A percentile compares a stretch with the other conserved stretches of the same genome.
Evolutionary conservation across 345 rosid species (phyloP).

Genomic region (Viola odorata): DNA sequence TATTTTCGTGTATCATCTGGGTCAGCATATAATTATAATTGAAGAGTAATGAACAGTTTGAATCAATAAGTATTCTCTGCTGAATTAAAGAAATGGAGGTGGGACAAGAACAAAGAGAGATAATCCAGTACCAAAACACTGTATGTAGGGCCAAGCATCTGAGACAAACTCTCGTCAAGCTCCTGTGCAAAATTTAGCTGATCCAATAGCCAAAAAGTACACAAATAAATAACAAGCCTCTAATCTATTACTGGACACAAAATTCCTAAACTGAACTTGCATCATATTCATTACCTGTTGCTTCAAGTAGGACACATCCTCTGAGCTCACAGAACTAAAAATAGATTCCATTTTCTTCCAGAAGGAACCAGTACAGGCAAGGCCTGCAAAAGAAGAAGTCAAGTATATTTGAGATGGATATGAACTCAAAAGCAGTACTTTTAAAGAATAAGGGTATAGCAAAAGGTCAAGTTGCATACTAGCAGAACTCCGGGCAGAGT

Average conservation of each 20-base stretch:
- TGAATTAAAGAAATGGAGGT: background rate
- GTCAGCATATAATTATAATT: no score
- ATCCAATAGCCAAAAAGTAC: constrained; percentile 18
- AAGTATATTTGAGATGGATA: constrained; percentile 8
- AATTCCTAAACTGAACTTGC: constrained; percentile 10
- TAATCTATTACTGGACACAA: constrained; percentile 1
- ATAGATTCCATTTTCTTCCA: constrained; percentile 86
- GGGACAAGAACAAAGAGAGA: background rate
- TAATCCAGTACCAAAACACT: constrained; percentile 42
- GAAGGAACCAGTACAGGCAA: constrained; percentile 62
- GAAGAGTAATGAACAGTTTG: background rate
- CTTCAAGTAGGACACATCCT: constrained; percentile 60
- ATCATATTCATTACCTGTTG: constrained; percentile 56
- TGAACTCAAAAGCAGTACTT: background rate
- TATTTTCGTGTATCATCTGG: background rate
- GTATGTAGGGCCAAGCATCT: constrained; percentile 44
- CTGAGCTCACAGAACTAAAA: constrained; percentile 55
- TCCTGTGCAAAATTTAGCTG: constrained; percentile 70
- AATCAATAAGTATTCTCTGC: background rate
- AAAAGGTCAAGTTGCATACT: constrained; percentile 41
- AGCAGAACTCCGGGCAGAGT: constrained; percentile 61
- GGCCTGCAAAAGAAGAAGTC: constrained; percentile 44
- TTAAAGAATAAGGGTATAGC: background rate
- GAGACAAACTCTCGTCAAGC: constrained; percentile 59
- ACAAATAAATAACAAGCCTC: constrained; percentile 15